These are phyloP conservation scores for Pseudogymnoascus sp. DNA, from an alignment of 2,329 filamentous ascomycete species.

Conservation along the genomic window DNA sequence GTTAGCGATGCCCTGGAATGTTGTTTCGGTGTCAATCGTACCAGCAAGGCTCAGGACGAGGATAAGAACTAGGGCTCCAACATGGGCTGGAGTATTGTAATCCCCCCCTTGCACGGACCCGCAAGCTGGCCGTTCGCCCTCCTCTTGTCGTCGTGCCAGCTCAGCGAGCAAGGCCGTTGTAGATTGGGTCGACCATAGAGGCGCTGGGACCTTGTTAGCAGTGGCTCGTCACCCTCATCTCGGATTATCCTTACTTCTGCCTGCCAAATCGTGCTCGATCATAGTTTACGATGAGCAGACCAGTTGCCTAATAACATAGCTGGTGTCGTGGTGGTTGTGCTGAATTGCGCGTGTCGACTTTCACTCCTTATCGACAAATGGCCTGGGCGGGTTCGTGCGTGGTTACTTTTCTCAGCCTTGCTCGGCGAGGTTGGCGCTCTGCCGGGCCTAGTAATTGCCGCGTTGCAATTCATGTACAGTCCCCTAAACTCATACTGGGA, in stretches of 20 bases:
- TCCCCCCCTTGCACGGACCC: conserved; percentile 39
- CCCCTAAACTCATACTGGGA: background rate
- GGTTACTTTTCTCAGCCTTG: conserved; percentile 7
- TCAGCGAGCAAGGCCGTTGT: conserved; percentile 38
- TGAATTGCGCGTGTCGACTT: background rate
- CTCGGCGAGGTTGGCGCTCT: background rate
- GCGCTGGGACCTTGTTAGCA: conserved; percentile 16
- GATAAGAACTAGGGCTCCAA: conserved; percentile 49
- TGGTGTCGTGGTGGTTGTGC: background rate
- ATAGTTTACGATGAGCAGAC: conserved; percentile 8
- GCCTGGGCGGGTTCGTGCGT: background rate
- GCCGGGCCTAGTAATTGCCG: background rate
- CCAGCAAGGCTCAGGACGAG: conserved; percentile 45
- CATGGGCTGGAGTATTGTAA: conserved; percentile 49
- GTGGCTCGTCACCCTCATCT: background rate
- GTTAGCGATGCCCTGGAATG: conserved; percentile 5
- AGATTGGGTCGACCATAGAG: conserved; percentile 21
- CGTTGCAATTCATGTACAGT: background rate
- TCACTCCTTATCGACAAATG: conserved; percentile 1
- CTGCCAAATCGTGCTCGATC: conserved; percentile 8
- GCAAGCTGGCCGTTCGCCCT: conserved; percentile 38
- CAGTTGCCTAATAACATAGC: background rate
- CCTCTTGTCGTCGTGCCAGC: conserved; percentile 38
- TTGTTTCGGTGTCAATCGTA: conserved; percentile 15
- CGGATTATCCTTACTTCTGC: background rate